These are phyloP conservation scores for Leishmania turanica DNA, from an alignment of 208 protist genomes.

Conservation along the genomic window DNA sequence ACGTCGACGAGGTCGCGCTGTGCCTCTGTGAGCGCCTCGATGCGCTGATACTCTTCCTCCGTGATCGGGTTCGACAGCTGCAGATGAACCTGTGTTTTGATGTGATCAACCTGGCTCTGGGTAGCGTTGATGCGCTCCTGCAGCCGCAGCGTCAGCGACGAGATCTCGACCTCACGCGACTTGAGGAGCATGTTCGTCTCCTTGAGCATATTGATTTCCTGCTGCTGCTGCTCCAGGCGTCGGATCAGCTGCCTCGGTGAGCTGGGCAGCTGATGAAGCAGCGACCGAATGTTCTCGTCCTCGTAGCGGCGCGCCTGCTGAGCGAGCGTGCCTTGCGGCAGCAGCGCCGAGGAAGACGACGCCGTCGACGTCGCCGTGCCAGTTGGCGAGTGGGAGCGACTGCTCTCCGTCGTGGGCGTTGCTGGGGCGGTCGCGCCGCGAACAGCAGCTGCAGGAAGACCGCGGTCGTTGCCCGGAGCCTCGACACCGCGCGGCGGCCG, in stretches of 20 bases:
- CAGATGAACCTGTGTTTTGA: constrained; percentile 74
- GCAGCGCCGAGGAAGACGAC: background rate
- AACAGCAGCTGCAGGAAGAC: background rate
- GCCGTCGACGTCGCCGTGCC: constrained; percentile 9
- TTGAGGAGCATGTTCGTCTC: constrained; percentile 76
- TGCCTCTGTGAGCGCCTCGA: constrained; percentile 65
- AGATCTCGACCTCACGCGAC: constrained; percentile 82
- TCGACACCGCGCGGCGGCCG: constrained; percentile 6
- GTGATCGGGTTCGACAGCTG: constrained; percentile 78
- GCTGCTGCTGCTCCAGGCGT: constrained; percentile 71
- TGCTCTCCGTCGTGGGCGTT: constrained; percentile 19
- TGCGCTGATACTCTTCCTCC: constrained; percentile 71
- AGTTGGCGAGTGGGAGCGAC: constrained; percentile 15
- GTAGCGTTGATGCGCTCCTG: constrained; percentile 80
- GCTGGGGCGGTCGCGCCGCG: constrained; percentile 7
- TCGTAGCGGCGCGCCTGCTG: constrained; percentile 22
- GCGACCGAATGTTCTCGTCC: constrained; percentile 21
- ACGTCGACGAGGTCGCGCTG: constrained; percentile 82
- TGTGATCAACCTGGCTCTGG: constrained; percentile 84
- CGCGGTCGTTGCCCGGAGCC: background rate
- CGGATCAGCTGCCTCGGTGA: constrained; percentile 68
- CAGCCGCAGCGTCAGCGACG: constrained; percentile 65
- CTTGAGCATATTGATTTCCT: constrained; percentile 62
- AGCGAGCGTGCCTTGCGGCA: background rate
- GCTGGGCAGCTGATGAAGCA: constrained; percentile 53